Percentiles rank a stretch among this genome's conserved stretches.
phyloP scores from a whole-genome alignment of 345 rosid genomes.

The Gossypioides kirkii region DNA sequence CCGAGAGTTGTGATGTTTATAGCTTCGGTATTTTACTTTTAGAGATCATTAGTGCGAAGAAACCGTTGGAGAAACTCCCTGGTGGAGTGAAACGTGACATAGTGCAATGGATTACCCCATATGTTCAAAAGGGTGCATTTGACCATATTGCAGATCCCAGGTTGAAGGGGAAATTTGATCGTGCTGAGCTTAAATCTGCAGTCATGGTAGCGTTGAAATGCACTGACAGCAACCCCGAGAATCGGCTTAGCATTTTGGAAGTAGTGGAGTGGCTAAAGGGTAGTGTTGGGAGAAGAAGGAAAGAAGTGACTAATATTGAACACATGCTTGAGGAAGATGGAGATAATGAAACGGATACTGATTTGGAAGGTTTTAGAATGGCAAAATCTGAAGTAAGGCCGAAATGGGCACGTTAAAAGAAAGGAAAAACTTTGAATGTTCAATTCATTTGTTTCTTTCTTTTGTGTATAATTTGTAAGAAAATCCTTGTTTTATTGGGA shows the following conservation, averaged over 20 bases:
- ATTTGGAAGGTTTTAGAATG: conserved; percentile 17
- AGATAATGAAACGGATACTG: conserved; percentile 2
- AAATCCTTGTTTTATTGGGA: neutral
- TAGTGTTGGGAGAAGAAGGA: conserved; percentile 24
- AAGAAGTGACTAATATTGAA: conserved; percentile 16
- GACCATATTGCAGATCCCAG: conserved; percentile 46
- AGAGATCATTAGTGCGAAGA: conserved; percentile 50
- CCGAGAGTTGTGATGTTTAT: conserved; percentile 56
- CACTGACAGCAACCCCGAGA: conserved; percentile 40
- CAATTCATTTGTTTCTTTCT: conserved; percentile 1
- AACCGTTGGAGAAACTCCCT: conserved; percentile 51
- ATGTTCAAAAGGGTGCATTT: conserved; percentile 44
- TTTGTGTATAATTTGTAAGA: neutral
- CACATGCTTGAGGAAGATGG: conserved; percentile 13
- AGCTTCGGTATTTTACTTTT: conserved; percentile 63
- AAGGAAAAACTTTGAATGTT: conserved; percentile 7
- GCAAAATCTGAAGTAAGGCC: conserved; percentile 3
- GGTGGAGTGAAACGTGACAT: conserved; percentile 55
- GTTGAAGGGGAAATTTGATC: conserved; percentile 42
- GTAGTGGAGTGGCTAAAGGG: conserved; percentile 53
- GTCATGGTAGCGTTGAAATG: conserved; percentile 43
- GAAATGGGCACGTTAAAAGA: neutral
- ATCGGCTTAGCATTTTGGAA: conserved; percentile 51
- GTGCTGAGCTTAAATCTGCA: conserved; percentile 28
- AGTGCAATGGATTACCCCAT: conserved; percentile 56